Evolutionary conservation across 176 grass and related monocot genomes (phyloP).

Genomic region (Cocos nucifera): DNA sequence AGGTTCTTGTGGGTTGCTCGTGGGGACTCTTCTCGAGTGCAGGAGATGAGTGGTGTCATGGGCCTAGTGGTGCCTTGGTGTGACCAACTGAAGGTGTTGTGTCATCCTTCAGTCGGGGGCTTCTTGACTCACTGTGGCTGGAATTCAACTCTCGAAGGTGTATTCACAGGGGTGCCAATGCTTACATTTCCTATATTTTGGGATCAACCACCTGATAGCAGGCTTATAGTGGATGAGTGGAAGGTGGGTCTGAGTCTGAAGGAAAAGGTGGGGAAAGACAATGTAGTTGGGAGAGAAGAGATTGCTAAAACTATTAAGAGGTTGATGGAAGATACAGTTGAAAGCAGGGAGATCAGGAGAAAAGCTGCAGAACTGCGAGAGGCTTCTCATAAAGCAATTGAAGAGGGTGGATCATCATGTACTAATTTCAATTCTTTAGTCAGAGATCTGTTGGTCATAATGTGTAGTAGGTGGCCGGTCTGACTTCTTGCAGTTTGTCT

Average conservation of each 20-base stretch:
- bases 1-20: conserved; percentile 36
- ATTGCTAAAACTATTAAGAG: conserved; percentile 19
- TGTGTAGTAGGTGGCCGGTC: too few species aligned
- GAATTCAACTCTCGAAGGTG: conserved; percentile 40
- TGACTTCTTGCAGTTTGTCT: too few species aligned
- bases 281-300: conserved; percentile 31
- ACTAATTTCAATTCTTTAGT: conserved; percentile 32
- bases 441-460: conserved; percentile 1
- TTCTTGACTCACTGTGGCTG: conserved; percentile 54
- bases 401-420: conserved; percentile 27
- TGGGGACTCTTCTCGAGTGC: conserved; percentile 14
- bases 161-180: conserved; percentile 36
- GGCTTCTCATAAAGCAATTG: conserved; percentile 20
- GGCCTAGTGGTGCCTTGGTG: conserved; percentile 39
- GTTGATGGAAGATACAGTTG: conserved; percentile 35
- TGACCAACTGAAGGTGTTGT: conserved; percentile 35
- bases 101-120: conserved; percentile 33
- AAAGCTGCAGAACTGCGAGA: conserved; percentile 18
- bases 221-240: conserved; percentile 32
- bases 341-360: conserved; percentile 24
- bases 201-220: conserved; percentile 27
- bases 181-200: conserved; percentile 32
- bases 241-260: conserved; percentile 38
- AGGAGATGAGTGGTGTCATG: conserved; percentile 11
- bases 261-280: conserved; percentile 23